Evolutionary conservation across 108 stramenopile species (phyloP).

Genomic region (Cyclotella atomus): DNA sequence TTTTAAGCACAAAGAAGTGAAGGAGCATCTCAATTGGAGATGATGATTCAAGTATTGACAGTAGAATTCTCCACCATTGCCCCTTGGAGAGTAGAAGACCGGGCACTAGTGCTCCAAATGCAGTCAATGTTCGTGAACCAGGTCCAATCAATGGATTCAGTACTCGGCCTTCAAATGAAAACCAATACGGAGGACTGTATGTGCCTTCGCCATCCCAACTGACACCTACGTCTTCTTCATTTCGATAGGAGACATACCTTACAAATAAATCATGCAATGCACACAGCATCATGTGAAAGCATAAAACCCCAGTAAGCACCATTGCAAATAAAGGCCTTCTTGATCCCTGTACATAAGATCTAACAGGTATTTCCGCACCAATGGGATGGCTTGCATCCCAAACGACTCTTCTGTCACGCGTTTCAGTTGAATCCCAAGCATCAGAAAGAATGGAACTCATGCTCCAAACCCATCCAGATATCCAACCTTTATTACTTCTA

Average conservation of each 20-base stretch:
- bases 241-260: slow-evolving; percentile 42
- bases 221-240: slow-evolving; percentile 31
- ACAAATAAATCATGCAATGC: slow-evolving; percentile 50
- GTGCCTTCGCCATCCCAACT: slow-evolving; percentile 56
- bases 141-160: slow-evolving; percentile 46
- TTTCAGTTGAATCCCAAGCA: neutral
- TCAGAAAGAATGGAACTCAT: slow-evolving; percentile 8
- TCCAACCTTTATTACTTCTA: slow-evolving; percentile 18
- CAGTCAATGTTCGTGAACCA: slow-evolving; percentile 49
- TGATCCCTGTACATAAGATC: neutral
- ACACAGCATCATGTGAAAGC: slow-evolving; percentile 42
- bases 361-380: slow-evolving; percentile 20
- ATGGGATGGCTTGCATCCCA: slow-evolving; percentile 36
- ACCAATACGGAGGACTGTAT: slow-evolving; percentile 44
- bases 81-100: slow-evolving; percentile 44
- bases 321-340: slow-evolving; percentile 15
- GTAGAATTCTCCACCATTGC: slow-evolving; percentile 39
- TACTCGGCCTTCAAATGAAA: slow-evolving; percentile 47
- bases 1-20: slow-evolving; percentile 26
- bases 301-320: slow-evolving; percentile 28
- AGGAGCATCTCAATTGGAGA: slow-evolving; percentile 33
- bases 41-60: slow-evolving; percentile 34
- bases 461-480: slow-evolving; percentile 29
- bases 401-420: neutral
- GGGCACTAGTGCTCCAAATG: slow-evolving; percentile 50